These are phyloP conservation scores for Yamadazyma insecticola DNA, from an alignment of 805 yeast species.

Conservation along the genomic window DNA sequence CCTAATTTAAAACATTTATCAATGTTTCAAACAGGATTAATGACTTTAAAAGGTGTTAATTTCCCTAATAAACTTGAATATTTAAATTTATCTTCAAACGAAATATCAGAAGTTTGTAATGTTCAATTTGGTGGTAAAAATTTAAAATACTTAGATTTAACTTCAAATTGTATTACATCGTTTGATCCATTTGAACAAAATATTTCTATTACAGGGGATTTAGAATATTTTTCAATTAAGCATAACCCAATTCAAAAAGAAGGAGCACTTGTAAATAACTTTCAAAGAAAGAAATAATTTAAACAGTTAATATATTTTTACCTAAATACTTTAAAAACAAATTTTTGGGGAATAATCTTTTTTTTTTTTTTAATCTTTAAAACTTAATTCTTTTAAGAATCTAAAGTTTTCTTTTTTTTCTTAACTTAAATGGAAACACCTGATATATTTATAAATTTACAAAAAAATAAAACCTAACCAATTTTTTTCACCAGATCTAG, in stretches of 20 bases:
- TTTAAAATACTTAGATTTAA: conserved; percentile 11
- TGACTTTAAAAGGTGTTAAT: conserved; percentile 10
- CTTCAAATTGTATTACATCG: conserved; percentile 11
- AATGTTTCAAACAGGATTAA: conserved; percentile 17
- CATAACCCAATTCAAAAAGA: too few relatives aligned
- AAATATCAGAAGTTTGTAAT: conserved; percentile 11
- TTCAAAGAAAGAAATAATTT: too few relatives aligned
- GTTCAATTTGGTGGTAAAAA: conserved; percentile 11
- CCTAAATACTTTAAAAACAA: too few relatives aligned
- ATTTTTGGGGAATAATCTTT: too few relatives aligned
- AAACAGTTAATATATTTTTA: too few relatives aligned
- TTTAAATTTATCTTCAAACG: conserved; percentile 13
- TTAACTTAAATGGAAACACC: not conserved
- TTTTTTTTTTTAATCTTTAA: too few relatives aligned
- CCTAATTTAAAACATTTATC: conserved; percentile 13
- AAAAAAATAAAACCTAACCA: not conserved
- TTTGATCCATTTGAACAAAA: conserved; percentile 1
- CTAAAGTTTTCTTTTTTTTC: too few relatives aligned
- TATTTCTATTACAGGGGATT: not conserved
- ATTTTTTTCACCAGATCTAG: too few relatives aligned
- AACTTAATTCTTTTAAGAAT: too few relatives aligned
- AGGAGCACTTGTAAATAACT: too few relatives aligned
- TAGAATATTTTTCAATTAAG: not conserved
- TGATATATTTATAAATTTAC: not conserved
- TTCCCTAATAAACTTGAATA: conserved; percentile 14